Base-by-base conservation (phyloP, 495 filamentous ascomycete genomes). In the Neurospora sp. region DNA sequence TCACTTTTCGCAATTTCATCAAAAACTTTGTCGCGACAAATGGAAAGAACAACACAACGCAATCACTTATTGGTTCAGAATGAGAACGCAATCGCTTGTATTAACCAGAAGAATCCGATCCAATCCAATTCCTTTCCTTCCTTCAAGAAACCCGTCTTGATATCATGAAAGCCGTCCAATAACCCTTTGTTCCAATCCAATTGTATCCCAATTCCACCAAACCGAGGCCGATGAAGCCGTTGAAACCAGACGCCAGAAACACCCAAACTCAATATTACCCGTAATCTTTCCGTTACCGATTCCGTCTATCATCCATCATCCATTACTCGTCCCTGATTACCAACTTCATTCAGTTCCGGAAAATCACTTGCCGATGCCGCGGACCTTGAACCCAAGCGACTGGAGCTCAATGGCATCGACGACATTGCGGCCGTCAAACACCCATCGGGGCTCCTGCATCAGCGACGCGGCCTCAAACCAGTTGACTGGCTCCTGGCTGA, bases 361-460 rank as follows among this genome's bases (percentile, higher is more conserved):
- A 23, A 70, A 39, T 6, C 75, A 76, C 54, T 80, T 80, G 66
- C 79, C 79, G 40, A 80, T 77, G 1, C 77, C 78, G 18, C 75
- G 40, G 1, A 80, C 79, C 72, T 73, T 73, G 70, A 81, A 81
- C 0, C 79, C 79, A 0, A 81, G 71, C 8, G 73, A 70, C 39
- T 80, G 72, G 23, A 81, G 78, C 70, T 80, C 78, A 8, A 73
- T 20, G 5, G 44, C 46, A 46, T 81, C 62, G 35, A 79, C 77
- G 14, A 80, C 75, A 69, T 81, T 81, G 3, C 90, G 86, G 18
- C 92, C 92, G 73, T 94, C 92, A 79, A 94, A 93, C 6, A 93
- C 82, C 83, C 88, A 91, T 74, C 86, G 88, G 3, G 91, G 92
- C 72, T 90, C 87, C 66, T 85, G 84, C 91, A 94, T 92, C 39